phyloP scores from a whole-genome alignment of 2,329 filamentous ascomycete genomes.

The Keithomyces neogunnii region DNA sequence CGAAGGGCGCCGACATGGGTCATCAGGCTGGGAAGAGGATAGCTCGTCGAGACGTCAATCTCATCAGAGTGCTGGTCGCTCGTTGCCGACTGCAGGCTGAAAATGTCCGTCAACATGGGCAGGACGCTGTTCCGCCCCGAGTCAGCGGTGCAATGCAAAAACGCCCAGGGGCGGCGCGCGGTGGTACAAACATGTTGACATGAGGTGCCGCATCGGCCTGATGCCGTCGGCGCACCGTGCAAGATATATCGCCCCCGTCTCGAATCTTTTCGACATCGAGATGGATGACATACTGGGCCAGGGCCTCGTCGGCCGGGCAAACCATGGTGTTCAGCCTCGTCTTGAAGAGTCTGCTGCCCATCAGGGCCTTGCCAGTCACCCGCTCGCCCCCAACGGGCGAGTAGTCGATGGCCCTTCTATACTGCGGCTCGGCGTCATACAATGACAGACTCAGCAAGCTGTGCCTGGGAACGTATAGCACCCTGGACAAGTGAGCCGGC shows the following conservation, averaged over 20 bases:
- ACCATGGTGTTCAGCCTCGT: constrained; percentile 4
- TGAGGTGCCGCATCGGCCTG: background rate
- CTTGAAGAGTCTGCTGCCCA: constrained; percentile 6
- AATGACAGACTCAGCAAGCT: constrained; percentile 2
- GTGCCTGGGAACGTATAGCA: constrained; percentile 5
- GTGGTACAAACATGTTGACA: constrained; percentile 2
- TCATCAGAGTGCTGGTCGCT: background rate
- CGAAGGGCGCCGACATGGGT: constrained; percentile 1
- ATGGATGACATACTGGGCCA: background rate
- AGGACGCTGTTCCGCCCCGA: background rate
- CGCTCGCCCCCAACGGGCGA: constrained; percentile 2
- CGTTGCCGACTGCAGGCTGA: background rate
- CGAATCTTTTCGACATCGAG: background rate
- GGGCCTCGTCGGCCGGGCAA: background rate
- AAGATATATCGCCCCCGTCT: constrained; percentile 1
- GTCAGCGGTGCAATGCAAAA: background rate
- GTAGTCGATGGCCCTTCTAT: background rate
- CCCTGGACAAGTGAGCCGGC: constrained; percentile 2
- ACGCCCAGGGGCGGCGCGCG: background rate
- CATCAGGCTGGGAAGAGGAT: background rate
- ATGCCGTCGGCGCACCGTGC: background rate
- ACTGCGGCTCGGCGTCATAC: constrained; percentile 1
- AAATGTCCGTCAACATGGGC: constrained; percentile 3
- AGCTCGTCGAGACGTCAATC: background rate
- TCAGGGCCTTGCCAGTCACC: background rate